Conservation (phyloP, 371 early-diverging fungal genomes). For the Apophysomyces sp. region DNA sequence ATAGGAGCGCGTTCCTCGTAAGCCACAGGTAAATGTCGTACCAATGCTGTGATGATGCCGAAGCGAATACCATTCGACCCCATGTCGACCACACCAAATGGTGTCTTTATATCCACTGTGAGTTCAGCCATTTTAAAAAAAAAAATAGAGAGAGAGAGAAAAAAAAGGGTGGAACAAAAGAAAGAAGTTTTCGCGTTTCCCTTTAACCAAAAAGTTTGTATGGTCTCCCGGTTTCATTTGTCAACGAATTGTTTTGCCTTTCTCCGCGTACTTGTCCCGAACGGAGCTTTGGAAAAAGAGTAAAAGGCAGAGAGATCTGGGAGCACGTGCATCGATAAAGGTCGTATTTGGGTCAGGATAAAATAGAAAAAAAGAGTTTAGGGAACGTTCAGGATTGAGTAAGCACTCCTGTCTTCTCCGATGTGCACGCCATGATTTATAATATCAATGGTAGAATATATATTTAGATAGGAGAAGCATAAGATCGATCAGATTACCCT, state of each 20-base stretch:
- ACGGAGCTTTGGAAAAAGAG: neutral
- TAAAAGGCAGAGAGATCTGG: neutral
- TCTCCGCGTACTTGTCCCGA: neutral
- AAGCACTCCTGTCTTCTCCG: too few species aligned
- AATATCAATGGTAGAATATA: too few species aligned
- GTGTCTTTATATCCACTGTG: constrained; percentile 15
- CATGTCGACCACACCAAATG: constrained; percentile 56
- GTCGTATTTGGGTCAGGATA: neutral
- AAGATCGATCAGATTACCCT: too few species aligned
- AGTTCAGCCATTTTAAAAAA: constrained; percentile 1
- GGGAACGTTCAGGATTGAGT: too few species aligned
- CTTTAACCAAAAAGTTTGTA: neutral
- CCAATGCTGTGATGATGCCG: constrained; percentile 45
- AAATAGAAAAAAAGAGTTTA: neutral
- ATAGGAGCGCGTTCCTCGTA: constrained; percentile 57
- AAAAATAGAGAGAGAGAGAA: neutral
- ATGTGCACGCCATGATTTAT: too few species aligned
- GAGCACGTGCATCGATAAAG: neutral
- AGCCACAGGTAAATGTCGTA: constrained; percentile 47
- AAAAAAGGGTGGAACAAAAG: neutral
- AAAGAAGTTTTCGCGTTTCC: too few species aligned
- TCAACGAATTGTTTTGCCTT: neutral
- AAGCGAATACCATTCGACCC: constrained; percentile 63
- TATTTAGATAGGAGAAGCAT: too few species aligned
- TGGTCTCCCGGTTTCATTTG: neutral